phyloP scores from a whole-genome alignment of 2,329 filamentous ascomycete genomes.

The Thelonectria blattea region DNA sequence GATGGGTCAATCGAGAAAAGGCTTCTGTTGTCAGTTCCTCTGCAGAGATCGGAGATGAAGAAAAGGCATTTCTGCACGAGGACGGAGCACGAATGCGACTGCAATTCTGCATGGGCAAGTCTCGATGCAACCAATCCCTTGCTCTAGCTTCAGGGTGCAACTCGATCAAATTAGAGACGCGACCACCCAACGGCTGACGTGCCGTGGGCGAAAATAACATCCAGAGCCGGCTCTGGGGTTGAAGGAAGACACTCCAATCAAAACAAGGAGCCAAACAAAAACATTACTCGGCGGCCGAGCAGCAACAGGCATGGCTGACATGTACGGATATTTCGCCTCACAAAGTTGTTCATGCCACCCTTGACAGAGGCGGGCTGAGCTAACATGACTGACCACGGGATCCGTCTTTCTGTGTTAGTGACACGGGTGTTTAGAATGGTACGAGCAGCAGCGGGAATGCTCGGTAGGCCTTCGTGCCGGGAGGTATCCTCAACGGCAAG shows the following conservation, averaged over 20 bases:
- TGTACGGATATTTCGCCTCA: neutral
- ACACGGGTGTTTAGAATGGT: neutral
- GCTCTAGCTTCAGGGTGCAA: slow-evolving; percentile 3
- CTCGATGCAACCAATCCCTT: slow-evolving; percentile 4
- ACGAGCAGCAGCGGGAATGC: neutral
- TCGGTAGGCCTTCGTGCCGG: neutral
- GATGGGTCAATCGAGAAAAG: neutral
- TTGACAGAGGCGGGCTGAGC: neutral
- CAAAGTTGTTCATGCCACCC: neutral
- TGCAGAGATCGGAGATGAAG: neutral
- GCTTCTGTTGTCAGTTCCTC: neutral
- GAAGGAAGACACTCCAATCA: no score
- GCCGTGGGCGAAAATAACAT: neutral
- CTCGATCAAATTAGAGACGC: slow-evolving; percentile 12
- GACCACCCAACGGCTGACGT: slow-evolving; percentile 19
- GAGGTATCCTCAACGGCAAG: neutral
- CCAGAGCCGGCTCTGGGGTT: no score
- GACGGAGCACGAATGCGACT: neutral
- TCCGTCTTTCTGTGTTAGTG: neutral
- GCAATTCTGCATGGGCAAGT: neutral
- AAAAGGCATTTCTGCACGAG: neutral
- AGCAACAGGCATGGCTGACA: neutral
- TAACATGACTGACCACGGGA: neutral
- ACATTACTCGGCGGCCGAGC: neutral
- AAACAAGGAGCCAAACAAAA: neutral